Percentiles rank a stretch among this genome's conserved stretches.
phyloP scores from a whole-genome alignment of 257 asterid species.

The Knoxia roxburghii region DNA sequence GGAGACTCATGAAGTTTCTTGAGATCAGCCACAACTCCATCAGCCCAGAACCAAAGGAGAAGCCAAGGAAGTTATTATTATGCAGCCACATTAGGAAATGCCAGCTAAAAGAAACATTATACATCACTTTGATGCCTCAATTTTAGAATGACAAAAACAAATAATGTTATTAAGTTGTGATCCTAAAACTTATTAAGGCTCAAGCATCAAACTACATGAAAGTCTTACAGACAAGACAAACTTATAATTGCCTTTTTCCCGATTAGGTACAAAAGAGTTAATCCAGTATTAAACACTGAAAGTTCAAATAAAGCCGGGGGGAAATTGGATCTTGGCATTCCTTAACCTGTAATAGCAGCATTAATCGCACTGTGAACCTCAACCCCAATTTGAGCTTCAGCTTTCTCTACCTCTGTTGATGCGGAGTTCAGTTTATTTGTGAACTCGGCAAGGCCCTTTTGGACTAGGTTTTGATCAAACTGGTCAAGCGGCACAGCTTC shows the following conservation, averaged over 20 bases:
- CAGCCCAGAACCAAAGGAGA: not conserved
- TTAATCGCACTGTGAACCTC: slow-evolving; percentile 86
- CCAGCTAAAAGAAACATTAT: not conserved
- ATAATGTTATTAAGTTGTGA: slow-evolving; percentile 1
- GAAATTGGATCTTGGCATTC: not conserved
- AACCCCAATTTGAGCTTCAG: slow-evolving; percentile 79
- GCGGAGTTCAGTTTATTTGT: slow-evolving; percentile 72
- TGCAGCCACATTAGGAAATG: not conserved
- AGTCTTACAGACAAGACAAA: slow-evolving; percentile 13
- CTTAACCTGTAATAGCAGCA: slow-evolving; percentile 69
- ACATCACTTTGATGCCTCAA: not conserved
- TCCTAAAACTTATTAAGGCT: slow-evolving; percentile 15
- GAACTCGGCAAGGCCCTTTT: slow-evolving; percentile 63
- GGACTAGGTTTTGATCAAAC: slow-evolving; percentile 55
- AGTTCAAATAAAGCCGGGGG: not conserved
- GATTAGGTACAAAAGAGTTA: slow-evolving; percentile 11
- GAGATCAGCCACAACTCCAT: not conserved
- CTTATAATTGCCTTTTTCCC: slow-evolving; percentile 3
- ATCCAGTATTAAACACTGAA: slow-evolving; percentile 11
- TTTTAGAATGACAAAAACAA: not conserved
- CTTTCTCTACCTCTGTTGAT: slow-evolving; percentile 72
- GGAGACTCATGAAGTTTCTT: not conserved
- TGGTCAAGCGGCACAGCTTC: slow-evolving; percentile 74
- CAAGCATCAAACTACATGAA: slow-evolving; percentile 2
- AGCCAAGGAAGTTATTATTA: too few species aligned